Percentiles rank a stretch among this genome's conserved stretches.
phyloP scores from a whole-genome alignment of 1,284 basidiomycete genomes.

The Exobasidium rhododendri region DNA sequence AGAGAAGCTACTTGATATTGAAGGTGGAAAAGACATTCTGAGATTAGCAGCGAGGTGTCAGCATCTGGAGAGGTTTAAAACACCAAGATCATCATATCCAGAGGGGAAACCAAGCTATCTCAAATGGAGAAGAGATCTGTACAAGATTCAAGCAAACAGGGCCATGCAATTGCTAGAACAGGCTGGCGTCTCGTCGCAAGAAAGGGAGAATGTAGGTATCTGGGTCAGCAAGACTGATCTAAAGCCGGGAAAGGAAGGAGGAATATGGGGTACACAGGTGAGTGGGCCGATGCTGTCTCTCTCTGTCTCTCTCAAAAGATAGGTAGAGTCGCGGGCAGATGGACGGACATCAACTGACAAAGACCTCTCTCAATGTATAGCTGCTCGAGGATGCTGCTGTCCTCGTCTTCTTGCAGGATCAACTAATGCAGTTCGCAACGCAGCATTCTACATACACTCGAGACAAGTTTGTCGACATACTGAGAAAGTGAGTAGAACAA shows the following conservation, averaged over 20 bases:
- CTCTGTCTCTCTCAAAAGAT: background rate
- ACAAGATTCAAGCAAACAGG: constrained; percentile 40
- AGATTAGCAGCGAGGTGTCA: constrained; percentile 49
- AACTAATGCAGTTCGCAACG: constrained; percentile 38
- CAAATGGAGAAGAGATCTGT: constrained; percentile 47
- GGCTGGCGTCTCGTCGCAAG: constrained; percentile 25
- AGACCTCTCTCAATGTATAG: constrained; percentile 9
- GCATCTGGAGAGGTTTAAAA: constrained; percentile 48
- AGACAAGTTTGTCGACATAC: constrained; percentile 47
- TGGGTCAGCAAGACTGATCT: constrained; percentile 51
- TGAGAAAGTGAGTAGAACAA: constrained; percentile 34
- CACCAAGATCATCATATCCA: constrained; percentile 40
- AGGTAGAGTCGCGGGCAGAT: background rate
- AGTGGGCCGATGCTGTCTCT: background rate
- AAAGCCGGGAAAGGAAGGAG: constrained; percentile 30
- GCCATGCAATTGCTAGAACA: constrained; percentile 33
- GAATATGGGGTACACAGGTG: constrained; percentile 36
- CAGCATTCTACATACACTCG: constrained; percentile 37
- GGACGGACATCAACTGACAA: background rate
- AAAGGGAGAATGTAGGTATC: constrained; percentile 32
- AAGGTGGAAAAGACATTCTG: constrained; percentile 25
- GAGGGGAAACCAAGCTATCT: constrained; percentile 52
- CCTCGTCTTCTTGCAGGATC: constrained; percentile 45
- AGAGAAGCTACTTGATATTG: background rate
- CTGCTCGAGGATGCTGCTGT: constrained; percentile 50